These are phyloP conservation scores for Cercospora janseana DNA, from an alignment of 2,329 filamentous ascomycete species.

Conservation along the genomic window DNA sequence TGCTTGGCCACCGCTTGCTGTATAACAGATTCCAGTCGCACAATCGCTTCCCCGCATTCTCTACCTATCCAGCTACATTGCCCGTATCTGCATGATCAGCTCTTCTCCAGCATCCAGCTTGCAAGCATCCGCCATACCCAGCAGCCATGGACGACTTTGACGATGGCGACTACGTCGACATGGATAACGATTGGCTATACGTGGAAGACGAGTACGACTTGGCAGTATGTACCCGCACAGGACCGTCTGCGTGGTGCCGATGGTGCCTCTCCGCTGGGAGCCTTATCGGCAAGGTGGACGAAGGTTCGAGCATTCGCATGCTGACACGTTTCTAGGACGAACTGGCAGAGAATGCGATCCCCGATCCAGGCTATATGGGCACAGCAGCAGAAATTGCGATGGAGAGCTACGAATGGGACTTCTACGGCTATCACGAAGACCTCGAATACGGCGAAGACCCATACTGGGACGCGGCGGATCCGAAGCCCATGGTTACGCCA, in stretches of 20 bases:
- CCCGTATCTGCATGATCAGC: neutral
- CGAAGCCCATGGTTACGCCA: conserved; percentile 7
- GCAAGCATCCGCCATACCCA: neutral
- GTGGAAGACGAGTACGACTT: conserved; percentile 46
- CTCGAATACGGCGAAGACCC: conserved; percentile 50
- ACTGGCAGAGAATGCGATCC: conserved; percentile 49
- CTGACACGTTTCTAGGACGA: conserved; percentile 43
- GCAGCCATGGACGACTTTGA: conserved; percentile 34
- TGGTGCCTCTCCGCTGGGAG: conserved; percentile 1
- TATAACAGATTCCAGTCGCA: neutral
- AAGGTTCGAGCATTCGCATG: neutral
- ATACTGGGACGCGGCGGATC: conserved; percentile 38
- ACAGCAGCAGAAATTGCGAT: conserved; percentile 34
- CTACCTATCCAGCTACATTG: too few relatives aligned
- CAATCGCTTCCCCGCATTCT: neutral
- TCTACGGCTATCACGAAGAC: conserved; percentile 50
- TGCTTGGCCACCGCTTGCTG: too few relatives aligned
- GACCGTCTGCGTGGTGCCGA: conserved; percentile 19
- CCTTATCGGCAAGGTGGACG: neutral
- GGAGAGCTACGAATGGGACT: conserved; percentile 45
- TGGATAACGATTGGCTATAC: conserved; percentile 46
- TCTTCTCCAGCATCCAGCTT: neutral
- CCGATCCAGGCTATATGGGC: conserved; percentile 43
- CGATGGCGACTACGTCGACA: conserved; percentile 41
- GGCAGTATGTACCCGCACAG: conserved; percentile 35